Conservation (phyloP, 2,329 filamentous ascomycete genomes). For the Bertia moriformis region DNA sequence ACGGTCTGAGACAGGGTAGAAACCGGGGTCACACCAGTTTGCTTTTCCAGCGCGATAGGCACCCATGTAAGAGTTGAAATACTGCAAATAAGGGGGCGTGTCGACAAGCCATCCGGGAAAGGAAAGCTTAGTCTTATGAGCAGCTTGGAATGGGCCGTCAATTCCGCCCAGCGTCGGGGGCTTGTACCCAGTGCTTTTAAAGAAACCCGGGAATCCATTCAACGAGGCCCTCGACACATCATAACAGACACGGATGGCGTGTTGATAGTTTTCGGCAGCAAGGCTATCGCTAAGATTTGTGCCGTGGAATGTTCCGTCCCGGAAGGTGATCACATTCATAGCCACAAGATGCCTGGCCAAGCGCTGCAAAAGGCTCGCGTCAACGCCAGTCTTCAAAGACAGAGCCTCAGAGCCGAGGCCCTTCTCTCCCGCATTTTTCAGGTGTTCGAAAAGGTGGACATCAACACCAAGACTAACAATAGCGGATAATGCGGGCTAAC, state of each 20-base stretch:
- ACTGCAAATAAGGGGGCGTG: conserved; percentile 16
- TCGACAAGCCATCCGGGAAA: conserved; percentile 20
- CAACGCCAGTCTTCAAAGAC: conserved; percentile 13
- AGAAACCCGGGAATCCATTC: conserved; percentile 14
- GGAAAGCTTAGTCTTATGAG: conserved; percentile 15
- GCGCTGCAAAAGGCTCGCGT: conserved; percentile 12
- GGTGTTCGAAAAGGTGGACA: conserved; percentile 16
- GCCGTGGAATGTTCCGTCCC: conserved; percentile 10
- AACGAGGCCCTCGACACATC: conserved; percentile 17
- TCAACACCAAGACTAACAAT: conserved; percentile 18
- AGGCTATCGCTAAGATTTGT: conserved; percentile 16
- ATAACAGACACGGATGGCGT: conserved; percentile 19
- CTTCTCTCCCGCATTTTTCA: conserved; percentile 10
- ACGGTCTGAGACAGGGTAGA: conserved; percentile 8
- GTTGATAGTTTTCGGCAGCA: conserved; percentile 16
- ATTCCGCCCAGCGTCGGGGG: conserved; percentile 8
- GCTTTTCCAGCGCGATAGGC: conserved; percentile 20
- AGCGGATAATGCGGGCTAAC: conserved; percentile 16
- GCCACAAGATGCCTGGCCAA: conserved; percentile 20
- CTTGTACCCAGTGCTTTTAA: conserved; percentile 14
- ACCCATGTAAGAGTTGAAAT: conserved; percentile 20
- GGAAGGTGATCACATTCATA: conserved; percentile 17
- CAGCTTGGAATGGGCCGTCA: conserved; percentile 19
- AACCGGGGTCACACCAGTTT: conserved; percentile 14
- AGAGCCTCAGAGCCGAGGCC: conserved; percentile 12